Evolutionary conservation across 2,329 filamentous ascomycete species (phyloP).

Genomic region (Fusarium papillatum): DNA sequence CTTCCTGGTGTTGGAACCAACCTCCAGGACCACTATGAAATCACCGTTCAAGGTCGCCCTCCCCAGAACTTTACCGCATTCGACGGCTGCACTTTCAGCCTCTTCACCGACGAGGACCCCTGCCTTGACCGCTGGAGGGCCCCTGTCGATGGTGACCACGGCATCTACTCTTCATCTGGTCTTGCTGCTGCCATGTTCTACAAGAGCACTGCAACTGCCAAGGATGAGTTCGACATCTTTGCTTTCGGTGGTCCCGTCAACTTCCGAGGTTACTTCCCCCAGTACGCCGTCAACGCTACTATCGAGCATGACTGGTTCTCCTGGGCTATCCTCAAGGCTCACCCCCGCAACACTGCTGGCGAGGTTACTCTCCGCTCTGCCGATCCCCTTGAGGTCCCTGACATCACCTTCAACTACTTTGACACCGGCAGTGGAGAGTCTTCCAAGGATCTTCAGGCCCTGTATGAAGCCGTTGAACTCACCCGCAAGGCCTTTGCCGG

Average conservation of each 20-base stretch:
- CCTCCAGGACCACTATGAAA: slow-evolving; percentile 67
- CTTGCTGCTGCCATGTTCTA: slow-evolving; percentile 62
- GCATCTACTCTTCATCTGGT: slow-evolving; percentile 60
- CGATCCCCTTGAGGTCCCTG: slow-evolving; percentile 74
- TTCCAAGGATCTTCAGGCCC: slow-evolving; percentile 63
- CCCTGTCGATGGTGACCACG: slow-evolving; percentile 44
- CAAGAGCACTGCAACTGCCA: slow-evolving; percentile 52
- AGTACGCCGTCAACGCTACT: slow-evolving; percentile 62
- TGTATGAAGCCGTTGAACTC: slow-evolving; percentile 68
- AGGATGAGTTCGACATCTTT: slow-evolving; percentile 62
- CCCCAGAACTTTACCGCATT: slow-evolving; percentile 43
- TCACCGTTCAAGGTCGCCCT: slow-evolving; percentile 47
- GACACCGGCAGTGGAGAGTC: slow-evolving; percentile 62
- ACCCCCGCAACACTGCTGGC: slow-evolving; percentile 73
- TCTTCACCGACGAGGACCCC: slow-evolving; percentile 48
- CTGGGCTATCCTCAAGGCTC: slow-evolving; percentile 67
- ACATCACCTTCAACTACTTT: slow-evolving; percentile 75
- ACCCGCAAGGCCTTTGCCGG: slow-evolving; percentile 57
- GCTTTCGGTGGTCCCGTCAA: slow-evolving; percentile 67
- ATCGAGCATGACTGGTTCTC: slow-evolving; percentile 57
- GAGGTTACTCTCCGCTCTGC: slow-evolving; percentile 71
- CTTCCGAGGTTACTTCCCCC: slow-evolving; percentile 70
- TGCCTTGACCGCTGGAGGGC: slow-evolving; percentile 53
- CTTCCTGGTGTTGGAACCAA: slow-evolving; percentile 71
- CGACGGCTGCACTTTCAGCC: slow-evolving; percentile 49